phyloP scores from a whole-genome alignment of 208 protist genomes.

The Wallacemonas sp. region DNA sequence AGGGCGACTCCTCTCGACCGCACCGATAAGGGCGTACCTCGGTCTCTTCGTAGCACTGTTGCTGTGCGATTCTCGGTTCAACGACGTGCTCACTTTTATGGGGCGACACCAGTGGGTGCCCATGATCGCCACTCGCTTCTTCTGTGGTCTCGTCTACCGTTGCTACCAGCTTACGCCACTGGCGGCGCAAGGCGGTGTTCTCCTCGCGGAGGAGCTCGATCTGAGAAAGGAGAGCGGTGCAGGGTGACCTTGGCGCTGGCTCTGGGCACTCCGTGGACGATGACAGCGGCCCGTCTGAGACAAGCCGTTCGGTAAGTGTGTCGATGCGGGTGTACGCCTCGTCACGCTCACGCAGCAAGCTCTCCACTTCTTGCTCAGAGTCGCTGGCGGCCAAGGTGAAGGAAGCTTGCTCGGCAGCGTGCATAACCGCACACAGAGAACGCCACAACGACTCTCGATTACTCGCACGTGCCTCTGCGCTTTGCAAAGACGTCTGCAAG shows the following conservation, averaged over 20 bases:
- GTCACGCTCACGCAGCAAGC: conserved; percentile 31
- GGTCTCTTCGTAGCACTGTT: conserved; percentile 4
- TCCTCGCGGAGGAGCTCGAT: conserved; percentile 2
- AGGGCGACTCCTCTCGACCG: not conserved
- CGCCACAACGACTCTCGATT: conserved; percentile 62
- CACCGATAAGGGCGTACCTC: not conserved
- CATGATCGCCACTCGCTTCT: not conserved
- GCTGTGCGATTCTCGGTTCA: conserved; percentile 3
- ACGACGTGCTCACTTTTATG: not conserved
- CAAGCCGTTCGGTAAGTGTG: conserved; percentile 38
- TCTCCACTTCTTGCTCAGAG: conserved; percentile 30
- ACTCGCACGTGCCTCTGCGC: conserved; percentile 22
- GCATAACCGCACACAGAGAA: conserved; percentile 51
- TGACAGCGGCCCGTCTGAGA: not conserved
- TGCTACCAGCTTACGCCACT: conserved; percentile 2
- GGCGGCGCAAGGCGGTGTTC: not conserved
- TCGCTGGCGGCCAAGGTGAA: conserved; percentile 45
- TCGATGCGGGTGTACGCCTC: conserved; percentile 50
- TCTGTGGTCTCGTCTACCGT: not conserved
- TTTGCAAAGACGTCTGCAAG: conserved; percentile 8
- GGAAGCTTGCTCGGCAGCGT: conserved; percentile 58
- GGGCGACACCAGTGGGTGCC: not conserved
- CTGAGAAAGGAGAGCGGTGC: not conserved
- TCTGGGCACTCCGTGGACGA: not conserved
- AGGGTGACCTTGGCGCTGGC: not conserved